Evolutionary conservation across 768 basidiomycete genomes (phyloP), one percentile per base, ranked within the genome.

Genomic region (Tulasnella sp.): DNA sequence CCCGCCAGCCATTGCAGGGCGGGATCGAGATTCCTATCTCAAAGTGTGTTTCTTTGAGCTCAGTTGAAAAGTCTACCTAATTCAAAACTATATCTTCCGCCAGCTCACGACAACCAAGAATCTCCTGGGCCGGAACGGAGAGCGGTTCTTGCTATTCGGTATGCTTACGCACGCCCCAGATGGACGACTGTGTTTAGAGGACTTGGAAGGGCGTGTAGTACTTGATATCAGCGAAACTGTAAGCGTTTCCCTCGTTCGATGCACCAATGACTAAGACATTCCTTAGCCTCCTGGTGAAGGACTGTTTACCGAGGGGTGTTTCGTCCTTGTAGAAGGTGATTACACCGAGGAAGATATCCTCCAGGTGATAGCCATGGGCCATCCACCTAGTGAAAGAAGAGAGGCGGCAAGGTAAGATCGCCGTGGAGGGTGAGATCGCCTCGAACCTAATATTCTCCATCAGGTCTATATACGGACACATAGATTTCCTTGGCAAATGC

Each of bases 91-190:
- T 58, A 52, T 36, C n/a, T 21, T 44, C 2, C 9, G 52, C 40
- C 84, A 97, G 96, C 87, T 99, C 27, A 95, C 92, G 83, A 97
- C 98, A 1, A 99, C 96, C 6, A 98, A 98, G 85, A 97, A 99
- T 84, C 88, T 99, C 12, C 88, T 99, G 3, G 98, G 98, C 24
- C 90, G 98, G 72, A 90, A 94, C 34, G 93, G 95, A 24, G 91
- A 96, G 71, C 90, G 95, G 18, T 99, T 99, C 86, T 86, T 99
- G 71, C 89, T 99, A 7, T 90, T 99, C 44, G 98, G 98, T 21
- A 95, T 99, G 93, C 89, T 99, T 6, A 87, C 91, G 1, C 92
- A 95, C 81, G 92, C 93, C 80, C 96, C 96, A 84, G 95, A 97
- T 85, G 97, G 97, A 1, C 93, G 91, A 82, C 85, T 98, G 36